A percentile compares a stretch with the other conserved stretches of the same genome.
Conservation (phyloP, 148 eudicot genomes). For the Cornus florida region DNA sequence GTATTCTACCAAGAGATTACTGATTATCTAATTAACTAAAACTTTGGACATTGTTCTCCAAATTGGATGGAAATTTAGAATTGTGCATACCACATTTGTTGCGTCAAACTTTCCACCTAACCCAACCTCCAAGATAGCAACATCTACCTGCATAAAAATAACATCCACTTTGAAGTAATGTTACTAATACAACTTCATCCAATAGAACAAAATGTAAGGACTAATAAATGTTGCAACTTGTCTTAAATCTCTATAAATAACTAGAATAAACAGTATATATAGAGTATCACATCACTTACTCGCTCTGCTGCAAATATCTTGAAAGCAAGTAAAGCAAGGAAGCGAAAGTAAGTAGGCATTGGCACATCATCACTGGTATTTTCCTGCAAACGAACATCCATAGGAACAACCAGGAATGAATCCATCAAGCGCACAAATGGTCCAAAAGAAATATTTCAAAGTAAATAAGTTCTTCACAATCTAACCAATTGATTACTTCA, state of each 20-base stretch:
- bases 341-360: slow-evolving; percentile 95
- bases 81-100: slow-evolving; percentile 81
- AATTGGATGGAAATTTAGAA: not conserved
- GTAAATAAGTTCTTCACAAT: not conserved
- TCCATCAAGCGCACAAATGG: not conserved
- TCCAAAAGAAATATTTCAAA: not conserved
- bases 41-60: not conserved
- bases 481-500: not conserved
- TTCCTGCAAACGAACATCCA: slow-evolving; percentile 46
- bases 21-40: not conserved
- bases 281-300: slow-evolving; percentile 36
- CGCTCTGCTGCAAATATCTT: slow-evolving; percentile 89
- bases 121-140: slow-evolving; percentile 96
- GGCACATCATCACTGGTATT: slow-evolving; percentile 67
- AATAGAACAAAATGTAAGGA: not conserved
- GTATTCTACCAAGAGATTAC: not conserved
- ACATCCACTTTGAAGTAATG: not conserved
- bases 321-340: slow-evolving; percentile 96
- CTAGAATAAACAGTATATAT: not conserved
- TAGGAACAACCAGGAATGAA: slow-evolving; percentile 19
- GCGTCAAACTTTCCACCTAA: slow-evolving; percentile 98
- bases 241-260: not conserved
- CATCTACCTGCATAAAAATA: slow-evolving; percentile 72
- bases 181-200: not conserved
- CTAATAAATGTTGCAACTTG: not conserved